These are phyloP conservation scores for Penicillium fimorum DNA, from an alignment of 495 filamentous ascomycete genomes.

Conservation along the genomic window DNA sequence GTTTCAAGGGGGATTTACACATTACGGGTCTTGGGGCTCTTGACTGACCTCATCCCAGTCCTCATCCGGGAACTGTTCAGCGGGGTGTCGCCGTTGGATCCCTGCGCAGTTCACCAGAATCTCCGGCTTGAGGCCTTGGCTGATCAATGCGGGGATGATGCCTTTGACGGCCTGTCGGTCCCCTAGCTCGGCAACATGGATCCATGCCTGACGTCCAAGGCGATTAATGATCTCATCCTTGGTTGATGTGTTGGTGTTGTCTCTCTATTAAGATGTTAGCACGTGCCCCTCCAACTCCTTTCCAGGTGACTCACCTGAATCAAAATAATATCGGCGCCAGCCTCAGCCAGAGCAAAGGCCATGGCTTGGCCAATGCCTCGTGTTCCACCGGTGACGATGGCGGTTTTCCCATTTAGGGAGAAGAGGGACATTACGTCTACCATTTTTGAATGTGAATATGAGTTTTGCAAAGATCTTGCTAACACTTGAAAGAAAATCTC, in stretches of 20 bases:
- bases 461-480: too few relatives aligned
- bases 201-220: slow-evolving; percentile 63
- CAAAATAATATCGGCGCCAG: slow-evolving; percentile 77
- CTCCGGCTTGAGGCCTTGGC: slow-evolving; percentile 57
- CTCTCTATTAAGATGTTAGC: slow-evolving; percentile 48
- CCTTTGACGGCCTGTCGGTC: slow-evolving; percentile 55
- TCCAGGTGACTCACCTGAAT: slow-evolving; percentile 38
- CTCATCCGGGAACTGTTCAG: slow-evolving; percentile 71
- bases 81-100: slow-evolving; percentile 77
- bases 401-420: slow-evolving; percentile 59
- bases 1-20: not conserved
- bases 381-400: slow-evolving; percentile 83
- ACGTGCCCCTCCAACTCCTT: not conserved
- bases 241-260: slow-evolving; percentile 63
- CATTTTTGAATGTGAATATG: slow-evolving; percentile 23
- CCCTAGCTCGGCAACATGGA: slow-evolving; percentile 75
- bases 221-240: slow-evolving; percentile 56
- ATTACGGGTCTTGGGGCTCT: not conserved
- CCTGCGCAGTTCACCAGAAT: slow-evolving; percentile 87
- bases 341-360: slow-evolving; percentile 76
- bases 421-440: slow-evolving; percentile 39
- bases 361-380: slow-evolving; percentile 86
- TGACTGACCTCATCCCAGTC: slow-evolving; percentile 71
- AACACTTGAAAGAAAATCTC: too few relatives aligned
- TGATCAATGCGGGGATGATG: slow-evolving; percentile 60